These are phyloP conservation scores for Craterostigma plantagineum DNA, from an alignment of 257 asterid species.

Conservation along the genomic window DNA sequence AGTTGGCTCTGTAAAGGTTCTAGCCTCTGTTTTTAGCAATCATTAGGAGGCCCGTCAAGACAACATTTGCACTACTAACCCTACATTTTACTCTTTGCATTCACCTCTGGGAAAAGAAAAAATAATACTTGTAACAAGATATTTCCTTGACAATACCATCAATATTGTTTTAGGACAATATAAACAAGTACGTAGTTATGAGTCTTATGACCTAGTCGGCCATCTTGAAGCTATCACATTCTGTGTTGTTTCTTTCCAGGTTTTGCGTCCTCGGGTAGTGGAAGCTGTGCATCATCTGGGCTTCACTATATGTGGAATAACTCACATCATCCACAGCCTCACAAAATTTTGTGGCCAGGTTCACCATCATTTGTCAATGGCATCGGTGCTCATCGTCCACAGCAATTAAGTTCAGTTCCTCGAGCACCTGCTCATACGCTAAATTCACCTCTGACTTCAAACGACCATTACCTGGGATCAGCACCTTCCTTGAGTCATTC, in stretches of 20 bases:
- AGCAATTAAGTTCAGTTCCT: conserved; percentile 61
- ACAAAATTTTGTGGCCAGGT: conserved; percentile 35
- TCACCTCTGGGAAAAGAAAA: no score
- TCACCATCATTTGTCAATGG: conserved; percentile 73
- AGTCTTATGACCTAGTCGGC: no score
- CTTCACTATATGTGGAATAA: conserved; percentile 66
- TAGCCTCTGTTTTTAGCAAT: no score
- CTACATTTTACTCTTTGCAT: no score
- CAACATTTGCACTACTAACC: no score
- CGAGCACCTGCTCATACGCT: conserved; percentile 44
- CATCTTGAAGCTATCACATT: no score
- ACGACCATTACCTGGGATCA: conserved; percentile 80
- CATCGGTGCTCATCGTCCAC: conserved; percentile 40
- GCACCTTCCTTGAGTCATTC: conserved; percentile 83
- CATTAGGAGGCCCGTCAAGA: no score
- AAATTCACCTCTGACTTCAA: conserved; percentile 41
- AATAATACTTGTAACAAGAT: no score
- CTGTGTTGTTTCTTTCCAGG: conserved; percentile 22
- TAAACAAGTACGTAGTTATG: no score
- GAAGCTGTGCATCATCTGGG: conserved; percentile 14
- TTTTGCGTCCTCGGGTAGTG: conserved; percentile 61
- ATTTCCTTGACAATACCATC: no score
- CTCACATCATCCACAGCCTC: conserved; percentile 46
- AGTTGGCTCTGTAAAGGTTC: no score
- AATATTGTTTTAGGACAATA: no score